These are phyloP conservation scores for Mycena citricolor DNA, from an alignment of 1,284 basidiomycete genomes.

Conservation along the genomic window DNA sequence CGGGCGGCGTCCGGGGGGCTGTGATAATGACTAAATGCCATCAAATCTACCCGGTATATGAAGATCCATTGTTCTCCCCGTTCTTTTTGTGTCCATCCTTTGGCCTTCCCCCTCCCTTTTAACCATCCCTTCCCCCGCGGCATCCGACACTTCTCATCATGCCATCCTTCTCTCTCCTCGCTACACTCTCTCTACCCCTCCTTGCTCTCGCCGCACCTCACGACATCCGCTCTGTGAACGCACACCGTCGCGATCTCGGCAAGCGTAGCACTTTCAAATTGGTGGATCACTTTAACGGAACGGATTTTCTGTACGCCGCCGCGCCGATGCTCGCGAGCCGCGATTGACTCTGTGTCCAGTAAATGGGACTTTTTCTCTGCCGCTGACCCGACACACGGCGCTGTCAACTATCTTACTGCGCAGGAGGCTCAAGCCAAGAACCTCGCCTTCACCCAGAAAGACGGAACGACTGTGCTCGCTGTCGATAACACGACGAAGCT, in stretches of 20 bases:
- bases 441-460: constrained; percentile 58
- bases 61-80: constrained; percentile 20
- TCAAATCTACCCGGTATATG: too few relatives aligned
- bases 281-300: background rate
- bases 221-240: background rate
- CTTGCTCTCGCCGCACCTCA: background rate
- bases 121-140: too few relatives aligned
- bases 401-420: constrained; percentile 53
- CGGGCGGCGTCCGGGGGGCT: too few relatives aligned
- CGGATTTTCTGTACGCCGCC: background rate
- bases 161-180: background rate
- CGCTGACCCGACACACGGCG: constrained; percentile 66
- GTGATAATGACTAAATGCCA: too few relatives aligned
- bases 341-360: constrained; percentile 32
- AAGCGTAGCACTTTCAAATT: background rate
- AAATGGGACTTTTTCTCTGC: constrained; percentile 63
- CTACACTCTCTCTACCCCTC: background rate
- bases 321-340: background rate
- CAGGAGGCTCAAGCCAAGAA: constrained; percentile 46
- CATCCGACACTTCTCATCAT: too few relatives aligned
- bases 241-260: background rate
- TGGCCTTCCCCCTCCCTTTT: constrained; percentile 3
- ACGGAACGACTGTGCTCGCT: constrained; percentile 54
- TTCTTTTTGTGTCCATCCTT: constrained; percentile 14
- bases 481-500: constrained; percentile 61